Percentiles rank a stretch among this genome's conserved stretches.
Evolutionary conservation across 192 early-diverging fungal genomes (phyloP).

Genomic region (Podila horticola): DNA sequence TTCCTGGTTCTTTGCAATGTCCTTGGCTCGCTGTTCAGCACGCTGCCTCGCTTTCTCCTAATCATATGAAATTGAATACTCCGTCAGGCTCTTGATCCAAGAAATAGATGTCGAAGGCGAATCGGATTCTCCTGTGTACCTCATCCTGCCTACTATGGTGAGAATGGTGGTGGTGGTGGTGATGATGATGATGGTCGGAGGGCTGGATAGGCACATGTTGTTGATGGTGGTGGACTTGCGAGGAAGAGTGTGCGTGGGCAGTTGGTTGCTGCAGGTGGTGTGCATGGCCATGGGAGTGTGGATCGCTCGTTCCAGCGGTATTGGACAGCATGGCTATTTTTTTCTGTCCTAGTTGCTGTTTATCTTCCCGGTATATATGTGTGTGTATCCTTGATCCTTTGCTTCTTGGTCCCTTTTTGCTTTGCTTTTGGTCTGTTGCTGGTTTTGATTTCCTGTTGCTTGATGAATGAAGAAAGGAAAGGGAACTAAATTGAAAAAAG

Average conservation of each 20-base stretch:
- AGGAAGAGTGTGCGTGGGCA: background rate
- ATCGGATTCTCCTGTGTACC: conserved; percentile 9
- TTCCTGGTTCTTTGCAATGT: conserved; percentile 50
- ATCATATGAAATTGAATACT: background rate
- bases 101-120: background rate
- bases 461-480: background rate
- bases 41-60: conserved; percentile 41
- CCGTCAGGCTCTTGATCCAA: background rate
- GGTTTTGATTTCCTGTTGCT: background rate
- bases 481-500: background rate
- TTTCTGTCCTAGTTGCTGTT: background rate
- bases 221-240: background rate
- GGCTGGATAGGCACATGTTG: background rate
- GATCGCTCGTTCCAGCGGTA: background rate
- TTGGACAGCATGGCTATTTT: background rate
- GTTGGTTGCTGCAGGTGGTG: background rate
- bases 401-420: background rate
- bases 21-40: conserved; percentile 49
- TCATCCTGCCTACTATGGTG: conserved; percentile 31
- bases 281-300: no score
- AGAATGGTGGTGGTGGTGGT: conserved; percentile 24
- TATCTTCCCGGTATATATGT: conserved; percentile 7
- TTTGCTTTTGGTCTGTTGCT: background rate
- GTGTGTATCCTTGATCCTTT: background rate
- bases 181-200: conserved; percentile 14